A percentile compares a stretch with the other conserved stretches of the same genome.
Conservation (phyloP, 176 grass and related monocot species). For the Paspalum vaginatum region DNA sequence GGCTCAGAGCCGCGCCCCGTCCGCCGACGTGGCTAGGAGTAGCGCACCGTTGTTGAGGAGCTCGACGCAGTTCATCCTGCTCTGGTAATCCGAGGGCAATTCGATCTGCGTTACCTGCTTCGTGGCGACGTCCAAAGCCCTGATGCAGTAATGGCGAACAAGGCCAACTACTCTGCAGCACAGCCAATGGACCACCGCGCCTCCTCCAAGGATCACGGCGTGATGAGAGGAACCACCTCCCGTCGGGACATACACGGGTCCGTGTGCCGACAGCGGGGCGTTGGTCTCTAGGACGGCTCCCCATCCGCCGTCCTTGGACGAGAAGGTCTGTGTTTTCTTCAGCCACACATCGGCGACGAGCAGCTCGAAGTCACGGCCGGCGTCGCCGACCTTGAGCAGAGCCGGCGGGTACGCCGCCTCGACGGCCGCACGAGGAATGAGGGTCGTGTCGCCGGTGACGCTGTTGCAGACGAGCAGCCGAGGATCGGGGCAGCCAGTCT, state of each 20-base stretch:
- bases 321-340: not conserved
- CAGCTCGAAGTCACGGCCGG: slow-evolving; percentile 19
- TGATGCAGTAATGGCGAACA: not conserved
- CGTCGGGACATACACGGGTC: not conserved
- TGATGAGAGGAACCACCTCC: not conserved
- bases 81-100: not conserved
- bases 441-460: not conserved
- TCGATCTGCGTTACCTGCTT: not conserved
- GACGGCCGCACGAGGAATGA: not conserved
- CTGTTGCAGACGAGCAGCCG: slow-evolving; percentile 20
- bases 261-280: not conserved
- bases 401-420: not conserved
- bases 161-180: not conserved
- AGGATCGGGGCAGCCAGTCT: too few species aligned
- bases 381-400: not conserved
- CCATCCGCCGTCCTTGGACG: not conserved
- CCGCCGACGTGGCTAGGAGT: not conserved
- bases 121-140: not conserved
- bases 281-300: not conserved
- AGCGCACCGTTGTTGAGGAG: not conserved
- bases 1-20: too few species aligned
- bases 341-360: not conserved
- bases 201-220: not conserved
- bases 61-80: not conserved
- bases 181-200: not conserved